Base-by-base conservation (phyloP, 1,139 yeast genomes). In the Saccharomycopsis hybrid region DNA sequence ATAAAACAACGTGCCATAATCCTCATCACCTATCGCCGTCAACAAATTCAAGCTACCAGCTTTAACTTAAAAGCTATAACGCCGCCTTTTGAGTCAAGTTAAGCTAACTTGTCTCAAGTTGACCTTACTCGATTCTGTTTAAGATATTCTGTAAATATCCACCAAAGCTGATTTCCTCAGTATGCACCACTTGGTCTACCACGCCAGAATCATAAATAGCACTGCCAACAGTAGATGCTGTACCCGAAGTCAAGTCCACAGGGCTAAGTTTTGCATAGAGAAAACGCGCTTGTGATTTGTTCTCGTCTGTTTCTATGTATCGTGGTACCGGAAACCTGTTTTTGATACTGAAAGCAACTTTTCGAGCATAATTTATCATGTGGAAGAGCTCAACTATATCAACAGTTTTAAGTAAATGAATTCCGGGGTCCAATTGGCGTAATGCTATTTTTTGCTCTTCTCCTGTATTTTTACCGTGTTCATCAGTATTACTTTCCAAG, bases 261-360 rank as follows among this genome's bases (percentile, higher is more conserved):
- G 85, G 84, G 60, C 78, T 79, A 62, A 80, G 72, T 62, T 77
- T 78, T 40, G 84, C 76, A 61, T 76, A 78, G 60, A 80, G 72
- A 69, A 79, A 80, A 67, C 86, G 71, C 2, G 84, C 85, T 63
- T 80, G 86, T 24, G 84, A 78, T 54, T 80, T 80, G 55, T 83
- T 83, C 62, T 78, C 83, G 62, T 78, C 84, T 49, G 83, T 77
- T 53, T 78, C 79, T 53, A 79, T 77, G 59, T 75, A 80, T 65
- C 85, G 69, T 35, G 86, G 85, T 58, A 80, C 71, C 56, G 85
- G 85, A 69, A 77, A 79, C 60, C 86, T 74, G n/a, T 38, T 46
- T n/a, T n/a, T n/a, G n/a, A n/a, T n/a, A 5, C 27, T 11, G 3
- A 35, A 24, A 5, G 45, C 48, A 9, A 25, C 11, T 1, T 13